Percentiles rank a stretch among this genome's conserved stretches.
These are phyloP conservation scores for Caloboletus inedulis DNA, from an alignment of 1,284 basidiomycete species.

Conservation along the genomic window DNA sequence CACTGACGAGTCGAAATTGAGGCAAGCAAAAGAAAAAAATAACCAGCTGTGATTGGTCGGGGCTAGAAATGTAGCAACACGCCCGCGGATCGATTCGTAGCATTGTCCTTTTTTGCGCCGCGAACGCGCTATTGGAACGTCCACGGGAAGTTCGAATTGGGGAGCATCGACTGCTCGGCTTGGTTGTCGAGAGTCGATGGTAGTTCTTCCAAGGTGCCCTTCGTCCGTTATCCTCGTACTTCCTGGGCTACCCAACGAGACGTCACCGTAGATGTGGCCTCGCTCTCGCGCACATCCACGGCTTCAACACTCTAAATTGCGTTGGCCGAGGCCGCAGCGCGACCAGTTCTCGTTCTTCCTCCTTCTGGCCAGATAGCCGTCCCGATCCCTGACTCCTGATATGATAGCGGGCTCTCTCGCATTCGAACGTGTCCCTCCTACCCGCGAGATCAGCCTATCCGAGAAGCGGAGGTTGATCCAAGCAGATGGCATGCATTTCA, in stretches of 20 bases:
- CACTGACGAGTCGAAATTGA: background rate
- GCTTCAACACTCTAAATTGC: background rate
- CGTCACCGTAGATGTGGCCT: background rate
- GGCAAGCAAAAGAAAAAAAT: too few relatives aligned
- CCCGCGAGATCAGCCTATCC: background rate
- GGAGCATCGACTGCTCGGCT: background rate
- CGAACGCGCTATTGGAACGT: background rate
- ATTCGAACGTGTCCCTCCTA: background rate
- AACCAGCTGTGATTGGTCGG: constrained; percentile 2
- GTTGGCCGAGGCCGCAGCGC: background rate
- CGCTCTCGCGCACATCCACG: background rate
- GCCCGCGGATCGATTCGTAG: constrained; percentile 5
- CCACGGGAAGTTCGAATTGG: background rate
- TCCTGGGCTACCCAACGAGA: background rate
- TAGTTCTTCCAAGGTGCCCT: background rate
- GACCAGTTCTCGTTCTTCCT: background rate
- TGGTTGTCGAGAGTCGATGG: background rate
- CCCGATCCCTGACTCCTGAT: background rate
- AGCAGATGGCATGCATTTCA: too few relatives aligned
- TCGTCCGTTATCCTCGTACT: constrained; percentile 6
- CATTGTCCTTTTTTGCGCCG: background rate
- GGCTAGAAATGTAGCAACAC: background rate
- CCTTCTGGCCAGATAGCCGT: background rate
- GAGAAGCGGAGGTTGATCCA: background rate
- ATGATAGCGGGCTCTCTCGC: background rate